These are phyloP conservation scores for Colletotrichum navitas DNA, from an alignment of 2,329 filamentous ascomycete genomes.

Conservation along the genomic window DNA sequence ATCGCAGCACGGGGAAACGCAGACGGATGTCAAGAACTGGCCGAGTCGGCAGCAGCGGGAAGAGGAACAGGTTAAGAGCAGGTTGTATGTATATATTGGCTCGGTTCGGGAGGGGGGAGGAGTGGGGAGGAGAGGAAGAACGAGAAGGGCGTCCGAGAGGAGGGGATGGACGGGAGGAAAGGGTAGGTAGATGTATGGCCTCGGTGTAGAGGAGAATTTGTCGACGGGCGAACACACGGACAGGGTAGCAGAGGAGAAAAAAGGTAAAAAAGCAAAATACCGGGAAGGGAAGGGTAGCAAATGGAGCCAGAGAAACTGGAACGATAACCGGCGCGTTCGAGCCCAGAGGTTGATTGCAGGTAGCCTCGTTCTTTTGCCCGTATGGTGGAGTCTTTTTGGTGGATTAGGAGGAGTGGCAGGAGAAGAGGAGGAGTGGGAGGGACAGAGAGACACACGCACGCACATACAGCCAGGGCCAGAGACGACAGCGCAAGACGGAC, in stretches of 20 bases:
- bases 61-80: conserved; percentile 16
- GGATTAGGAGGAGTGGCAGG: conserved; percentile 31
- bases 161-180: conserved; percentile 20
- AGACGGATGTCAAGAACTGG: conserved; percentile 32
- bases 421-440: conserved; percentile 19
- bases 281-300: conserved; percentile 31
- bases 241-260: conserved; percentile 25
- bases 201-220: conserved; percentile 1
- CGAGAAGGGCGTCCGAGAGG: conserved; percentile 22
- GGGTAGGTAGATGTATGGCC: conserved; percentile 21
- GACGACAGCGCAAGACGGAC: conserved; percentile 20
- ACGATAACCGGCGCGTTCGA: conserved; percentile 41
- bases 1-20: conserved; percentile 39
- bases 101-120: conserved; percentile 20
- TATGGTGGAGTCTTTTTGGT: conserved; percentile 27
- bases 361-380: conserved; percentile 34
- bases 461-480: conserved; percentile 32
- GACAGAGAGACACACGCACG: not conserved
- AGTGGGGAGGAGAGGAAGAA: conserved; percentile 25
- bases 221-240: conserved; percentile 5
- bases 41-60: conserved; percentile 15
- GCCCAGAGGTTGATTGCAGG: conserved; percentile 39
- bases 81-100: conserved; percentile 18
- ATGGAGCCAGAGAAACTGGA: conserved; percentile 37
- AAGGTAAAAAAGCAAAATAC: conserved; percentile 39